Evolutionary conservation across 371 early-diverging fungal species (phyloP).

Genomic region (Apophysomyces variabilis): DNA sequence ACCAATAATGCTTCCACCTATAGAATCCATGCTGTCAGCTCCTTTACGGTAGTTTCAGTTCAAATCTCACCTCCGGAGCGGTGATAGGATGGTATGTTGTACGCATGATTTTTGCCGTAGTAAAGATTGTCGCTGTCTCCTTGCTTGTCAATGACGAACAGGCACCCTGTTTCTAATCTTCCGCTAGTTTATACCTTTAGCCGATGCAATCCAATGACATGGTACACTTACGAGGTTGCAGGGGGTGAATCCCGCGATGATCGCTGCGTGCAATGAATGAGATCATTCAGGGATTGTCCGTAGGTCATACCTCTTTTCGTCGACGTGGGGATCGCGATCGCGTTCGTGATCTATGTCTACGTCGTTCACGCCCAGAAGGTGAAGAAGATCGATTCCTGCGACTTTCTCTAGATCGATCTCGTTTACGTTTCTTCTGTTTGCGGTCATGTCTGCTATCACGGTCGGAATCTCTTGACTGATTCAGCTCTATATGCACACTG

Average conservation of each 20-base stretch:
- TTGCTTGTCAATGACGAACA: constrained; percentile 38
- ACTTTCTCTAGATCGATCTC: constrained; percentile 13
- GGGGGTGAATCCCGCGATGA: neutral
- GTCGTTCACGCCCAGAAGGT: constrained; percentile 14
- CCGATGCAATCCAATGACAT: neutral
- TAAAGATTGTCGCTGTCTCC: constrained; percentile 48
- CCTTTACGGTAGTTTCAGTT: too few relatives aligned
- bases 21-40: constrained; percentile 1
- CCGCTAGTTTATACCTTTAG: constrained; percentile 5
- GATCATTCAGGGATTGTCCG: too few relatives aligned
- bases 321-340: constrained; percentile 22
- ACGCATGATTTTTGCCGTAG: constrained; percentile 44
- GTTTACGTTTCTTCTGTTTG: constrained; percentile 19
- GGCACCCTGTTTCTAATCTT: constrained; percentile 31
- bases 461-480: neutral
- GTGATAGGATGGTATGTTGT: constrained; percentile 41
- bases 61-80: constrained; percentile 41
- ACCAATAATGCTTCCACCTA: constrained; percentile 45
- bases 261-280: neutral
- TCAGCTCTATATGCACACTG: constrained; percentile 1
- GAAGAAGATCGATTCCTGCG: constrained; percentile 4
- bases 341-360: constrained; percentile 22
- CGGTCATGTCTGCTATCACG: constrained; percentile 13
- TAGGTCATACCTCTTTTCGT: constrained; percentile 4
- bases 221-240: neutral